Evolutionary conservation across 495 filamentous ascomycete species (phyloP).

Genomic region (Clohesyomyces aquaticus): DNA sequence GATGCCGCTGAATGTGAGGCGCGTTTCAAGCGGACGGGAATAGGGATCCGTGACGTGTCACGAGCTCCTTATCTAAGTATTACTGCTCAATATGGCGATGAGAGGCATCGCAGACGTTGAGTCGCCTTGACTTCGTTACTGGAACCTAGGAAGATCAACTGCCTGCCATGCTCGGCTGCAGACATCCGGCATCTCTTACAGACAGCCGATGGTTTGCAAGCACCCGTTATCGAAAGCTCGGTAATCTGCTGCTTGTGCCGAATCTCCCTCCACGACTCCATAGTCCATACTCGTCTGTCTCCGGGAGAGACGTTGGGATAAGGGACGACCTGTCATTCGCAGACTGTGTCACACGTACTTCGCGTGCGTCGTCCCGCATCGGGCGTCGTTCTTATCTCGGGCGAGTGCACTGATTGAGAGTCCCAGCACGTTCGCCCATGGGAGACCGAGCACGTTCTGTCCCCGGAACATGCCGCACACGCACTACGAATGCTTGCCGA

Average conservation of each 20-base stretch:
- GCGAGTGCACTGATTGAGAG: neutral
- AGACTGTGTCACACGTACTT: too few relatives aligned
- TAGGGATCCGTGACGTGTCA: neutral
- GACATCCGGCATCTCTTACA: neutral
- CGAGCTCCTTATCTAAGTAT: neutral
- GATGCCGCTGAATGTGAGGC: too few relatives aligned
- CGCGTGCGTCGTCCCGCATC: neutral
- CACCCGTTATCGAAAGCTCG: slow-evolving; percentile 2
- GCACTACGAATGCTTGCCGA: neutral
- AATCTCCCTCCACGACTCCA: too few relatives aligned
- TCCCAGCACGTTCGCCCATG: neutral
- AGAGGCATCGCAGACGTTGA: neutral
- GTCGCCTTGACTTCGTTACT: too few relatives aligned
- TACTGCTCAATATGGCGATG: neutral
- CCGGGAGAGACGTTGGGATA: too few relatives aligned
- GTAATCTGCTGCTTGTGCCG: too few relatives aligned
- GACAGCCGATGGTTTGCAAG: slow-evolving; percentile 2
- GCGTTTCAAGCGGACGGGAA: too few relatives aligned
- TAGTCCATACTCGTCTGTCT: too few relatives aligned
- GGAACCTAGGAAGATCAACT: too few relatives aligned
- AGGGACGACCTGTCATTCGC: too few relatives aligned
- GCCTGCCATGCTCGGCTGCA: too few relatives aligned
- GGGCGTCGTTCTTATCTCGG: neutral
- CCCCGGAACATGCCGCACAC: neutral
- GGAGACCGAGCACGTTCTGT: neutral